A percentile compares a stretch with the other conserved stretches of the same genome.
Conservation (phyloP, 768 basidiomycete species). For the Tylopilus felleus region DNA sequence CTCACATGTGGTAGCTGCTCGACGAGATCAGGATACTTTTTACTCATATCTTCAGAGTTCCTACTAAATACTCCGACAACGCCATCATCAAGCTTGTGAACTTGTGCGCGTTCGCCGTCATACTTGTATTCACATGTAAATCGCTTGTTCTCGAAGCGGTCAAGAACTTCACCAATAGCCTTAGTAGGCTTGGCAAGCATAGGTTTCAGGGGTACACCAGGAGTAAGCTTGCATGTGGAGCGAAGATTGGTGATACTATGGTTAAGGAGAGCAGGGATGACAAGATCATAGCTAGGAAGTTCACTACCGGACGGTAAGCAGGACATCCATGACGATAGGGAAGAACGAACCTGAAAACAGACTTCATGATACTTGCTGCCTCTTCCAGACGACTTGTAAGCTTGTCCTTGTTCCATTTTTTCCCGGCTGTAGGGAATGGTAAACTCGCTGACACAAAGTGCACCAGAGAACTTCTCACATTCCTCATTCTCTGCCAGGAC, state of each 20-base stretch:
- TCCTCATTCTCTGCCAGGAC: constrained; percentile 77
- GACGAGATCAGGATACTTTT: constrained; percentile 98
- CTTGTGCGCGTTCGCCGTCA: constrained; percentile 96
- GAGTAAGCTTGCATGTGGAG: constrained; percentile 83
- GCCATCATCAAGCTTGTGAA: constrained; percentile 82
- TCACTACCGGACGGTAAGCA: constrained; percentile 52
- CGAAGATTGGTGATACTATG: constrained; percentile 68
- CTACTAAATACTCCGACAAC: constrained; percentile 89
- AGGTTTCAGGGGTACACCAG: constrained; percentile 94
- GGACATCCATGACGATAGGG: neutral
- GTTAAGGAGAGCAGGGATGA: constrained; percentile 85
- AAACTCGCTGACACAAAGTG: neutral
- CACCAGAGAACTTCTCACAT: constrained; percentile 33
- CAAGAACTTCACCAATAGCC: constrained; percentile 95
- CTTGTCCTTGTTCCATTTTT: constrained; percentile 73
- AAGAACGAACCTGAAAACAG: constrained; percentile 78
- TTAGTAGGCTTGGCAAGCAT: constrained; percentile 99
- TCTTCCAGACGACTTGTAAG: constrained; percentile 71
- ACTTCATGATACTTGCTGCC: constrained; percentile 73
- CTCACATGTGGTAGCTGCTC: constrained; percentile 84
- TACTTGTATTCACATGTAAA: constrained; percentile 99
- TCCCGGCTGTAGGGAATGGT: constrained; percentile 47
- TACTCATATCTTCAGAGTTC: constrained; percentile 99
- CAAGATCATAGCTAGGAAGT: constrained; percentile 87
- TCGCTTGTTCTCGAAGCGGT: constrained; percentile 90